Conservation (phyloP, 2,329 filamentous ascomycete species). For the Trichoderma polysporum region DNA sequence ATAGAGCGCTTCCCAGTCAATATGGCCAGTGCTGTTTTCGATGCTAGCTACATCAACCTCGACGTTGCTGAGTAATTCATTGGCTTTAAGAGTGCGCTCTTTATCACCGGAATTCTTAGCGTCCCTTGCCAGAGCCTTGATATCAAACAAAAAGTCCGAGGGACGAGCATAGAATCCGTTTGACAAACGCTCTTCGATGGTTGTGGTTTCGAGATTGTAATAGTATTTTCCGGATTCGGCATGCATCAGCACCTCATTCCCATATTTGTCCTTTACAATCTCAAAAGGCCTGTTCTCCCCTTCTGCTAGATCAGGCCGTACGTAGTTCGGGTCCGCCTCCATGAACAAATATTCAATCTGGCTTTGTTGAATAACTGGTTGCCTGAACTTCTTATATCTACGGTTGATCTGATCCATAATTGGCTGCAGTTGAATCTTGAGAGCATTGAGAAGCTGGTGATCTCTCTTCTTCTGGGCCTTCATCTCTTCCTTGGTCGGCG, state of each 20-base stretch:
- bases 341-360: slow-evolving; percentile 80
- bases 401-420: slow-evolving; percentile 96
- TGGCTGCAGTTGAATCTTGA: slow-evolving; percentile 87
- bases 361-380: slow-evolving; percentile 70
- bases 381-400: slow-evolving; percentile 85
- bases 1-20: slow-evolving; percentile 83
- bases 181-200: slow-evolving; percentile 92
- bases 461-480: slow-evolving; percentile 80
- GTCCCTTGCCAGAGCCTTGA: slow-evolving; percentile 81
- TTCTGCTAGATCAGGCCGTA: slow-evolving; percentile 56
- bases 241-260: slow-evolving; percentile 73
- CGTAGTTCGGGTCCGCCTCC: slow-evolving; percentile 73
- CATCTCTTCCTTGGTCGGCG: slow-evolving; percentile 73
- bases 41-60: slow-evolving; percentile 87
- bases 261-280: slow-evolving; percentile 75
- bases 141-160: slow-evolving; percentile 84
- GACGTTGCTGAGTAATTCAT: slow-evolving; percentile 88
- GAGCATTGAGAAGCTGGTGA: slow-evolving; percentile 75
- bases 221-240: slow-evolving; percentile 78
- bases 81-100: slow-evolving; percentile 79
- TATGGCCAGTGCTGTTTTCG: slow-evolving; percentile 63
- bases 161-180: slow-evolving; percentile 95
- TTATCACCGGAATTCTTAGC: slow-evolving; percentile 79
- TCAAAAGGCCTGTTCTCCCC: slow-evolving; percentile 71
- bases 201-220: slow-evolving; percentile 90